Conservation (phyloP, 2,329 filamentous ascomycete species). For the Talaromyces funiculosus region DNA sequence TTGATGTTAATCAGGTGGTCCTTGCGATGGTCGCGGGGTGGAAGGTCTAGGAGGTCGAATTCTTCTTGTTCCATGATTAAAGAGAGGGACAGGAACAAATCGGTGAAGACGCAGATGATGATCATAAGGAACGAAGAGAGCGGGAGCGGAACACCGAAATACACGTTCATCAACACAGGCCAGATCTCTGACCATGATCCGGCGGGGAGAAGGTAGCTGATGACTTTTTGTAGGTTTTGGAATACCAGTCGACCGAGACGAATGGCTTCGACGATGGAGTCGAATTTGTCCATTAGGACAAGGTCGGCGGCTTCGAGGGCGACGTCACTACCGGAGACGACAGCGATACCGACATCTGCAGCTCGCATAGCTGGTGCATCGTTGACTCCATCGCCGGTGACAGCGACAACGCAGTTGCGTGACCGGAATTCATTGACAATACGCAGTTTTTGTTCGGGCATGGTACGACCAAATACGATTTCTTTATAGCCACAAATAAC, state of each 20-base stretch:
- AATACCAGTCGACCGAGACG: slow-evolving; percentile 31
- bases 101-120: slow-evolving; percentile 54
- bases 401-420: slow-evolving; percentile 37
- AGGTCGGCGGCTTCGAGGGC: slow-evolving; percentile 38
- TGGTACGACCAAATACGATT: slow-evolving; percentile 42
- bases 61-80: slow-evolving; percentile 54
- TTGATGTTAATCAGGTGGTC: slow-evolving; percentile 50
- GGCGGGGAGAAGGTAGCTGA: slow-evolving; percentile 45
- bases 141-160: slow-evolving; percentile 50
- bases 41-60: slow-evolving; percentile 48
- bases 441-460: slow-evolving; percentile 39
- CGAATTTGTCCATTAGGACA: slow-evolving; percentile 32
- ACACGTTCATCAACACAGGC: slow-evolving; percentile 53
- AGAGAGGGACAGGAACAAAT: slow-evolving; percentile 48
- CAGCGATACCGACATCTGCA: slow-evolving; percentile 30
- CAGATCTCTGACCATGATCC: slow-evolving; percentile 54
- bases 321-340: slow-evolving; percentile 37
- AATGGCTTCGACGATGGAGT: slow-evolving; percentile 30
- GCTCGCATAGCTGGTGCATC: slow-evolving; percentile 30
- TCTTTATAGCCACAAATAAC: slow-evolving; percentile 53
- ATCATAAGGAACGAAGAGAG: slow-evolving; percentile 54
- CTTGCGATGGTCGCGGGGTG: slow-evolving; percentile 46
- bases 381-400: slow-evolving; percentile 35
- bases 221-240: slow-evolving; percentile 35
- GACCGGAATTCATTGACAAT: slow-evolving; percentile 39